phyloP scores from a whole-genome alignment of 2,329 filamentous ascomycete genomes.

The Alternaria sp. region DNA sequence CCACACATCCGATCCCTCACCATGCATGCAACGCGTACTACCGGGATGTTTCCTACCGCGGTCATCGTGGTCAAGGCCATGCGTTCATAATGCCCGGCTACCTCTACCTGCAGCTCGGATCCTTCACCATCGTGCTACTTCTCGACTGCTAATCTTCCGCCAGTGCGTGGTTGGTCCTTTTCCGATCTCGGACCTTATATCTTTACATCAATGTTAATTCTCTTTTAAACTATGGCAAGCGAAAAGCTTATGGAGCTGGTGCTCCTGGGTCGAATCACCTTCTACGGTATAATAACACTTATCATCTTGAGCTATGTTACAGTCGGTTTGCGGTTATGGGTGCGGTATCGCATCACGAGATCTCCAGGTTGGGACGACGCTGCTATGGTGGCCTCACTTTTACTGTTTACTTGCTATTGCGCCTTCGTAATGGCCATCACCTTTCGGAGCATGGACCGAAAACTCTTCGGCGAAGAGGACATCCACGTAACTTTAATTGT shows the following conservation, averaged over 20 bases:
- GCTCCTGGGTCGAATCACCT: slow-evolving; percentile 26
- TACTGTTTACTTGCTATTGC: slow-evolving; percentile 34
- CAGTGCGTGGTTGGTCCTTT: slow-evolving; percentile 11
- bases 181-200: neutral
- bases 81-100: slow-evolving; percentile 20
- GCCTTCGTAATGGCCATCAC: slow-evolving; percentile 25
- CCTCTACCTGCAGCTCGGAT: slow-evolving; percentile 3
- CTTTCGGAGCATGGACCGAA: slow-evolving; percentile 8
- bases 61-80: neutral
- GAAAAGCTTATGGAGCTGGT: slow-evolving; percentile 23
- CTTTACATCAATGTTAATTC: slow-evolving; percentile 2
- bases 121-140: slow-evolving; percentile 1
- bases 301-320: slow-evolving; percentile 36
- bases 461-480: slow-evolving; percentile 18
- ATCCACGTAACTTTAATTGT: slow-evolving; percentile 29
- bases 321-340: slow-evolving; percentile 43
- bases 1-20: slow-evolving; percentile 4
- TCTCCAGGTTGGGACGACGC: slow-evolving; percentile 45
- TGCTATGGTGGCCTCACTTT: slow-evolving; percentile 37
- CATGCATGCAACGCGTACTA: slow-evolving; percentile 12
- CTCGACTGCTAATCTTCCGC: slow-evolving; percentile 9
- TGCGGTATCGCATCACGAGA: slow-evolving; percentile 41
- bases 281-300: slow-evolving; percentile 32
- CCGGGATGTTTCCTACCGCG: slow-evolving; percentile 19
- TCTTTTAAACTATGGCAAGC: slow-evolving; percentile 7